Conservation (phyloP, 2,329 filamentous ascomycete genomes). For the Cadophora sp. region DNA sequence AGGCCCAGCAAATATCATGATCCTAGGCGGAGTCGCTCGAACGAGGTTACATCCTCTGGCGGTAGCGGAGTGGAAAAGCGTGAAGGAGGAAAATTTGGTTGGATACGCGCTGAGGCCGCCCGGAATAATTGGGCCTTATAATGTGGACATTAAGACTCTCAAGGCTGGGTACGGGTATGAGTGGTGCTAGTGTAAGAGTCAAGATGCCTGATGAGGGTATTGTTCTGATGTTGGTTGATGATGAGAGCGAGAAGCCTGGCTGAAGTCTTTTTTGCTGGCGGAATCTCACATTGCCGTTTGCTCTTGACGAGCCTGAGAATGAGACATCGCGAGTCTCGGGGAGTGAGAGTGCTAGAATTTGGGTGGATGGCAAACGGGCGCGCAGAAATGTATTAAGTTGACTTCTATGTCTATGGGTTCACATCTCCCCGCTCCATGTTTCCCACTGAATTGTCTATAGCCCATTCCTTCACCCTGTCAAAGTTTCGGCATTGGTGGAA, state of each 20-base stretch:
- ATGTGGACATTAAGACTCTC: not conserved
- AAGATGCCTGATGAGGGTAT: no score
- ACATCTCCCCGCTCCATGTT: slow-evolving; percentile 41
- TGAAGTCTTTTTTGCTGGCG: not conserved
- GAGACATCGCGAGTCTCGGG: not conserved
- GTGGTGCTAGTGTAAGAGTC: no score
- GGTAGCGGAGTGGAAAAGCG: no score
- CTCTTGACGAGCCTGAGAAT: not conserved
- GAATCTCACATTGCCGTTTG: not conserved
- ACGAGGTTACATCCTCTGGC: not conserved
- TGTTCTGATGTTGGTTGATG: no score
- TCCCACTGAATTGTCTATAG: slow-evolving; percentile 55
- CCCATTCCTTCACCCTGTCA: slow-evolving; percentile 58
- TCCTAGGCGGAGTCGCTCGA: not conserved
- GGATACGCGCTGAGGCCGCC: not conserved
- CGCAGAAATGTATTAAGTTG: not conserved
- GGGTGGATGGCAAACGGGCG: not conserved
- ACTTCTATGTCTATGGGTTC: slow-evolving; percentile 22
- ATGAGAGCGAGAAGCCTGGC: not conserved
- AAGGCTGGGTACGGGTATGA: no score
- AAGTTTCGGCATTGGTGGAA: slow-evolving; percentile 62
- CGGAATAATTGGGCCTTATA: not conserved
- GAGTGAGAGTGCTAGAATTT: not conserved
- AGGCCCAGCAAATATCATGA: not conserved
- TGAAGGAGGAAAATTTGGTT: not conserved